Evolutionary conservation across 2,329 filamentous ascomycete species (phyloP).

Genomic region (Penicillium sclerotiorum): DNA sequence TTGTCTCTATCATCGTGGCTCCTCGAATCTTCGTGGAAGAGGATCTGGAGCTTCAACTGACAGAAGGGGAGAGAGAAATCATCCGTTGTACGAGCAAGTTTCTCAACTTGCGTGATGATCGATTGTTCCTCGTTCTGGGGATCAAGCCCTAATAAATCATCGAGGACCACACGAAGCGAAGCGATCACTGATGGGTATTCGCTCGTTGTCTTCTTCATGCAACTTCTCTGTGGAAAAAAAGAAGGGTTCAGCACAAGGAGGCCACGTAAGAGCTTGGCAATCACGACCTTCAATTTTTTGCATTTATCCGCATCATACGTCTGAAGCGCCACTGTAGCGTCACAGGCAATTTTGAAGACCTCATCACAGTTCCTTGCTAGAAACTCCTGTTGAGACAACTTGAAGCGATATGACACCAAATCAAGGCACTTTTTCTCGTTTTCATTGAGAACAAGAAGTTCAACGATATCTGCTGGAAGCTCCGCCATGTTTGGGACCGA

Average conservation of each 20-base stretch:
- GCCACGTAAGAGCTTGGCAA: conserved; percentile 35
- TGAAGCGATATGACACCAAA: conserved; percentile 45
- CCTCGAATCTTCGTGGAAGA: conserved; percentile 37
- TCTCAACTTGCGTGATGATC: conserved; percentile 35
- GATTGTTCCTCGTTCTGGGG: conserved; percentile 18
- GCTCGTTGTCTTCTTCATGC: conserved; percentile 32
- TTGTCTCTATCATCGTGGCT: conserved; percentile 28
- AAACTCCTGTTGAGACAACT: conserved; percentile 43
- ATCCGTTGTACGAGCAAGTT: conserved; percentile 39
- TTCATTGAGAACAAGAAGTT: conserved; percentile 31
- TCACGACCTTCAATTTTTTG: conserved; percentile 23
- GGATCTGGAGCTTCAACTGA: conserved; percentile 45
- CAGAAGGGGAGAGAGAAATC: conserved; percentile 49
- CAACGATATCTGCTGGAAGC: conserved; percentile 35
- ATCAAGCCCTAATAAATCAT: conserved; percentile 35
- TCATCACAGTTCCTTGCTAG: conserved; percentile 37
- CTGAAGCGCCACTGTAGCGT: conserved; percentile 30
- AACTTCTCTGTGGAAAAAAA: conserved; percentile 29
- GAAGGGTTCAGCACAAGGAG: conserved; percentile 39
- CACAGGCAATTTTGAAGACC: conserved; percentile 36
- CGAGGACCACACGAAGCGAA: conserved; percentile 35
- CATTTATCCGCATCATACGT: conserved; percentile 8
- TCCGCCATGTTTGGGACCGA: conserved; percentile 30
- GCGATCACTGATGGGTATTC: conserved; percentile 30
- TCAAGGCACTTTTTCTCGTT: conserved; percentile 26